Evolutionary conservation across 2,329 filamentous ascomycete species (phyloP), one percentile per base, ranked within the genome.

Genomic region (Esteya vermicola): DNA sequence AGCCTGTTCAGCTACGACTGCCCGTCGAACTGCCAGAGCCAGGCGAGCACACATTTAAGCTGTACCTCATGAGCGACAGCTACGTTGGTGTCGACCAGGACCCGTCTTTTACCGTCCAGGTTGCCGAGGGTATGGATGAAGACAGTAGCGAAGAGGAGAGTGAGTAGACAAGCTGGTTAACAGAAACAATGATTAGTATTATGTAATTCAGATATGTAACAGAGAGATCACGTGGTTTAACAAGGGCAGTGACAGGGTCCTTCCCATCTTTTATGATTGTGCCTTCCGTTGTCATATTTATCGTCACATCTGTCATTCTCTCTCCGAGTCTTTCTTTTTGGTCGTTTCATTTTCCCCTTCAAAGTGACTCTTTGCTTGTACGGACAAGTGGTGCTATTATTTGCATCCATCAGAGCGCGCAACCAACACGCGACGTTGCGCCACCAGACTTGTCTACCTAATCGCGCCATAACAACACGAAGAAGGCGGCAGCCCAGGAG

Each of bases 31-130:
- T 96, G 39, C 85, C 85, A 20, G 40, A 39, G 26, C 72, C 85
- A 21, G 91, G 91, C 38, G 74, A 85, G 55, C 85, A 95, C 58
- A 77, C 88, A 44, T 62, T 98, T 54, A 95, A 89, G 58, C 66
- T 96, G 47, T 94, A 85, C 62, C 66, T 98, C 56, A 95, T 98
- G 81, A 91, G 88, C 57, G 91, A 98, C 63, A 89, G 84, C 58
- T 98, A 98, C 58, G 74, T 95, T 27, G 91, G 91, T 21, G 86
- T 98, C 39, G 93, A 98, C 63, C 91, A 98, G 63, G 93, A 93
- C 54, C 85, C 88, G 40, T 76, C 77, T 6, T 96, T 98, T 58
- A 79, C 75, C 42, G 78, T 98, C 33, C 79, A 73, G 39, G 91
- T 83, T 22, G 84, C 80, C 2, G 91, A 98, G 60, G 85, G 85